Base-by-base conservation (phyloP, 768 basidiomycete species). In the Punctularia strigosozonata region DNA sequence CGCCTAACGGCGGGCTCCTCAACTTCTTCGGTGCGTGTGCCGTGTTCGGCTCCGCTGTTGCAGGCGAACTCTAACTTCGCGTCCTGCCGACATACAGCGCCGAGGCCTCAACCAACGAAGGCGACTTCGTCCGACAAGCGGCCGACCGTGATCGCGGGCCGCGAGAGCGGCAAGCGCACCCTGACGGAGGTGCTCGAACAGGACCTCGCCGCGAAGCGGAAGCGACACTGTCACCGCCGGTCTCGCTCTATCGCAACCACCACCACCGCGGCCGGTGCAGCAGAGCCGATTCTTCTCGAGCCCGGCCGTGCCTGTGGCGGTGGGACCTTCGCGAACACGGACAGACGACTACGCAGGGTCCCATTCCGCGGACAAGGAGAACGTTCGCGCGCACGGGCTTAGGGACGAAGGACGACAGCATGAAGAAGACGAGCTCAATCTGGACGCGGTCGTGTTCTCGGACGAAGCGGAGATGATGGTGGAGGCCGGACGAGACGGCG, bases 81-180 rank as follows among this genome's bases (percentile, higher is more conserved):
- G n/a, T n/a, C n/a, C n/a, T n/a, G n/a, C n/a, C n/a, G n/a, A n/a
- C n/a, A n/a, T n/a, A n/a, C n/a, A 28, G 26, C 8, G 26, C 10
- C 26, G 26, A 8, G 10, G 26, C 10, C 26, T 15, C 26, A 8
- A 15, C 15, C 10, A 15, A 28, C 8, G 26, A 28, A 28, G 26
- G 26, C 10, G 8, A 10, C 39, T 39, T 22, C 20, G 24, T 21
- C 25, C 40, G 13, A 28, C 36, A 13, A 50, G 38, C 31, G 46
- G 40, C 13, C 44, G 19, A 24, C 43, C 6, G 44, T 49, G 21
- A 41, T 50, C 26, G 56, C 55, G 6, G 81, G 82, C 15, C 73
- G 70, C 42, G 66, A 70, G 5, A 87, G 81, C 48, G 85, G 85
- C 13, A 87, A 87, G 55, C 67, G 85, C 39, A 81, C 80, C 2